Percentiles rank a stretch among this genome's conserved stretches.
phyloP scores from a whole-genome alignment of 73 alveolate species.

The Paramecium pentaurelia region DNA sequence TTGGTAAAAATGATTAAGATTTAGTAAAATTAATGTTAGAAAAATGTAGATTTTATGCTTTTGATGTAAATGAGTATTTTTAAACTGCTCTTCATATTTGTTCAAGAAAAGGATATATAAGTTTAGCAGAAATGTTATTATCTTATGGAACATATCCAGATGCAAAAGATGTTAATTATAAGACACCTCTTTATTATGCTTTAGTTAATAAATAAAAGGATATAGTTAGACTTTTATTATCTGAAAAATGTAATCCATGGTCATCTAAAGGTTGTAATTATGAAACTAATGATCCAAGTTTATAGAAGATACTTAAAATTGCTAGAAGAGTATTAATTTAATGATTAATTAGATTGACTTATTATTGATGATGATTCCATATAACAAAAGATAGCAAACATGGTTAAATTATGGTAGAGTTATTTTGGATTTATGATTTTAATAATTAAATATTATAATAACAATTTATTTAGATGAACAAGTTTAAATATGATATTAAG shows the following conservation, averaged over 20 bases:
- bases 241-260: neutral
- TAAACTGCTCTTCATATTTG: conserved; percentile 33
- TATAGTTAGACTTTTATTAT: neutral
- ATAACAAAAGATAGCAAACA: neutral
- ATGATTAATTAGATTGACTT: neutral
- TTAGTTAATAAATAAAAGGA: neutral
- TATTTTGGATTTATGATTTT: neutral
- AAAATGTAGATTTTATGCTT: conserved; percentile 29
- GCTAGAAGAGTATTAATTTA: conserved; percentile 8
- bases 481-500: neutral
- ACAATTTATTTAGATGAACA: neutral
- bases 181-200: conserved; percentile 25
- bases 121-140: neutral
- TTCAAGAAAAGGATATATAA: neutral
- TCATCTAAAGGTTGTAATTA: neutral
- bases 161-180: neutral
- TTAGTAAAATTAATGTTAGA: neutral
- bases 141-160: conserved; percentile 1
- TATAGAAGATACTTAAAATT: neutral
- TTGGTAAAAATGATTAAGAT: conserved; percentile 3
- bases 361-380: neutral
- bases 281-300: neutral
- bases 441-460: neutral
- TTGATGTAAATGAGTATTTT: conserved; percentile 36
- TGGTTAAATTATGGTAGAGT: neutral